phyloP scores from a whole-genome alignment of 495 filamentous ascomycete genomes.

The Darksidea phi region DNA sequence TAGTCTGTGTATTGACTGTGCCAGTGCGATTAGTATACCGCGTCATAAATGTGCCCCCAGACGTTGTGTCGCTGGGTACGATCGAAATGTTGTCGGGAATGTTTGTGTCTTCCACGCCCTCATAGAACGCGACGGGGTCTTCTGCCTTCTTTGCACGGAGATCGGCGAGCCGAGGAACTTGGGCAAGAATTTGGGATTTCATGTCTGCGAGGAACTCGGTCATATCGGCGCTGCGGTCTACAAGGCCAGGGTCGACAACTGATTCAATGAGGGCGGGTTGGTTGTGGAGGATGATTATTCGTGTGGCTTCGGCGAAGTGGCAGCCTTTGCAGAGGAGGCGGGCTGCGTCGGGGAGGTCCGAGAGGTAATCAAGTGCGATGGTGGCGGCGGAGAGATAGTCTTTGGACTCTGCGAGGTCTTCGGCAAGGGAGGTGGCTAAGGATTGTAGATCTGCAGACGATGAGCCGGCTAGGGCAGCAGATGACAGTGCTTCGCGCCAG shows the following conservation, averaged over 20 bases:
- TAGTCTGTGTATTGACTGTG: constrained; percentile 63
- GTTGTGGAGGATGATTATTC: constrained; percentile 58
- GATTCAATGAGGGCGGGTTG: constrained; percentile 50
- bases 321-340: constrained; percentile 77
- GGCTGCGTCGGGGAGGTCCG: constrained; percentile 64
- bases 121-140: constrained; percentile 63
- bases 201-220: constrained; percentile 93
- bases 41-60: constrained; percentile 80
- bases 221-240: constrained; percentile 70
- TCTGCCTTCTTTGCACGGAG: constrained; percentile 73
- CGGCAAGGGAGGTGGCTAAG: constrained; percentile 66
- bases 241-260: constrained; percentile 73
- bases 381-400: constrained; percentile 76
- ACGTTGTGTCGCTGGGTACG: constrained; percentile 79
- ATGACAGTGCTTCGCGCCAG: constrained; percentile 87
- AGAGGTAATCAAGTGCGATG: constrained; percentile 77
- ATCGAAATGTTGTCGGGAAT: constrained; percentile 90
- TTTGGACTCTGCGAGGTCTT: constrained; percentile 72
- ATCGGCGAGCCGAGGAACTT: constrained; percentile 80
- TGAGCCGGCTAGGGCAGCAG: constrained; percentile 65
- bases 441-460: constrained; percentile 55
- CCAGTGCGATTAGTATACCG: constrained; percentile 79
- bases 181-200: constrained; percentile 74
- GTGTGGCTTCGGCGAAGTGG: constrained; percentile 78
- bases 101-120: constrained; percentile 57